Conservation (phyloP, 2,329 filamentous ascomycete species). For the Botryosphaeria dothidea region DNA sequence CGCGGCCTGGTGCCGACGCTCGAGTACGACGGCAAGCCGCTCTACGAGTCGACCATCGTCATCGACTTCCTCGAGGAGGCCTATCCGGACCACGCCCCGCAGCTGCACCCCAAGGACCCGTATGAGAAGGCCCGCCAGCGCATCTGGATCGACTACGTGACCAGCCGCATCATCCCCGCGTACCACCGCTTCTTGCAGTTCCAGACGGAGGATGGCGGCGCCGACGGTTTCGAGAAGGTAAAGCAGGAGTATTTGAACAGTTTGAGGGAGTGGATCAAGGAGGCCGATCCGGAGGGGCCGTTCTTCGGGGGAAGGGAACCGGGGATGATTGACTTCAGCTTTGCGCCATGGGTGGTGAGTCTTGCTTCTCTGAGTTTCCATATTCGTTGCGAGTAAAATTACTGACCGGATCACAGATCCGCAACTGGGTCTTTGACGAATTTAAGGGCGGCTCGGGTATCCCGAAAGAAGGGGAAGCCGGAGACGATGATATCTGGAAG, state of each 20-base stretch:
- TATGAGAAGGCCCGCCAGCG: constrained; percentile 68
- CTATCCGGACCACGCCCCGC: constrained; percentile 53
- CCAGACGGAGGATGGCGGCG: constrained; percentile 34
- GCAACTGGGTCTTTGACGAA: constrained; percentile 73
- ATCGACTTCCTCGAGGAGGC: constrained; percentile 77
- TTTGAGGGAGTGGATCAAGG: constrained; percentile 60
- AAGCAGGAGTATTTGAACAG: constrained; percentile 59
- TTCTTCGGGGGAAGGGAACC: constrained; percentile 68
- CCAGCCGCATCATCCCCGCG: constrained; percentile 64
- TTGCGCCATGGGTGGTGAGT: constrained; percentile 69
- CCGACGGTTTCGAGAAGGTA: constrained; percentile 49
- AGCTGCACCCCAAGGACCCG: constrained; percentile 60
- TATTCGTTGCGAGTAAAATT: background rate
- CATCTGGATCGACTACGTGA: constrained; percentile 75
- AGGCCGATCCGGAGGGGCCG: constrained; percentile 63
- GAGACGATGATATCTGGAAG: constrained; percentile 60
- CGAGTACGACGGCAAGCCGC: constrained; percentile 55
- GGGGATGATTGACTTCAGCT: constrained; percentile 68
- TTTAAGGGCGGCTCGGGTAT: constrained; percentile 65
- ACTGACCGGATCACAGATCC: constrained; percentile 22
- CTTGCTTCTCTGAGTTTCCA: background rate
- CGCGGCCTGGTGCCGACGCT: constrained; percentile 75
- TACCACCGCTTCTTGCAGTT: constrained; percentile 65
- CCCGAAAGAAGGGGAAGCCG: constrained; percentile 48
- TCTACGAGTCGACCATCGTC: constrained; percentile 73